phyloP scores from a whole-genome alignment of 2,329 filamentous ascomycete genomes.

The Fusarium tuaranense region DNA sequence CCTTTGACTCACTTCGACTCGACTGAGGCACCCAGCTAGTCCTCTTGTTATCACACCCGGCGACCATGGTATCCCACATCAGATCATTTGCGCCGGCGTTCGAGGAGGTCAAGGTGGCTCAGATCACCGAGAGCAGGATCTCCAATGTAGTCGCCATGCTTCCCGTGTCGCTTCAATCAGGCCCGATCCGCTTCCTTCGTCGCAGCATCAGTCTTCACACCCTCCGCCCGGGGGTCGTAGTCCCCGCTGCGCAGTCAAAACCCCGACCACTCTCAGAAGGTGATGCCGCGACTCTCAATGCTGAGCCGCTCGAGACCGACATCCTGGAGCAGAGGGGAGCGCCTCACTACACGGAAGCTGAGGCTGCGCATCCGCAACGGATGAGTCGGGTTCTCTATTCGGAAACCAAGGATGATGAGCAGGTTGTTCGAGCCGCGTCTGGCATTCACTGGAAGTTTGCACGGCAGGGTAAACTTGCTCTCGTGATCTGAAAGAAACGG shows the following conservation, averaged over 20 bases:
- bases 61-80: slow-evolving; percentile 31
- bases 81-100: slow-evolving; percentile 38
- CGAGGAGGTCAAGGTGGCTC: slow-evolving; percentile 47
- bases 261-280: slow-evolving; percentile 37
- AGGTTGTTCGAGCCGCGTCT: slow-evolving; percentile 43
- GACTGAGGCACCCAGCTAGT: not conserved
- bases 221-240: slow-evolving; percentile 28
- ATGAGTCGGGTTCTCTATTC: slow-evolving; percentile 44
- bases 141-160: slow-evolving; percentile 66
- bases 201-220: slow-evolving; percentile 52
- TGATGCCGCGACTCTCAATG: slow-evolving; percentile 22
- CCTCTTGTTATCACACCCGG: not conserved
- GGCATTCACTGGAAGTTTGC: slow-evolving; percentile 50
- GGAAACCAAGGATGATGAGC: slow-evolving; percentile 36
- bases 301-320: slow-evolving; percentile 24
- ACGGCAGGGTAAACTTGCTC: slow-evolving; percentile 45
- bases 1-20: not conserved
- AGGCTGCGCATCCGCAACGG: slow-evolving; percentile 22
- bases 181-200: slow-evolving; percentile 62
- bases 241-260: slow-evolving; percentile 27
- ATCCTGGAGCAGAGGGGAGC: slow-evolving; percentile 20
- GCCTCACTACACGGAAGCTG: slow-evolving; percentile 11
- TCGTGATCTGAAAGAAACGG: not conserved
- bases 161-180: slow-evolving; percentile 63
- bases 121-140: slow-evolving; percentile 50